phyloP scores from a whole-genome alignment of 108 stramenopile genomes.

The Pseudonitzschia pungens region DNA sequence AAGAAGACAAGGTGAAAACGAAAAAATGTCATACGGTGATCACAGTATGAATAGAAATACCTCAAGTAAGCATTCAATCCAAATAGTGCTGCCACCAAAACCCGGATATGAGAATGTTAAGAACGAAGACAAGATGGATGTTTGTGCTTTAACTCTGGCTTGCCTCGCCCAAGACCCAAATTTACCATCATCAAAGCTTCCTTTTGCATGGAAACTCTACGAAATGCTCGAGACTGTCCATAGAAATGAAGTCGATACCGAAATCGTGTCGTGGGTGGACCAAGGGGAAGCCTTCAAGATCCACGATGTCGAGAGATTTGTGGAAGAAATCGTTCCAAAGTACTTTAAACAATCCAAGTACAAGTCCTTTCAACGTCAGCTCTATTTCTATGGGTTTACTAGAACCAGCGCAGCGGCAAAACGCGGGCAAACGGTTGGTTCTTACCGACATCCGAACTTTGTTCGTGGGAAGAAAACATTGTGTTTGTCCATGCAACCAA shows the following conservation, averaged over 20 bases:
- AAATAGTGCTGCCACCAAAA: not conserved
- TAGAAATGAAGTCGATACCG: conserved; percentile 26
- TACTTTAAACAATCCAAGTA: conserved; percentile 90
- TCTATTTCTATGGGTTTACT: conserved; percentile 81
- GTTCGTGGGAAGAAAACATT: conserved; percentile 39
- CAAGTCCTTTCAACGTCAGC: conserved; percentile 86
- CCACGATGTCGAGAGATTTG: conserved; percentile 59
- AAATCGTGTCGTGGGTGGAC: conserved; percentile 65
- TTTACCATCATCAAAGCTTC: conserved; percentile 29
- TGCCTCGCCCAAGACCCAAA: conserved; percentile 22
- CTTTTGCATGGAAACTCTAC: conserved; percentile 40
- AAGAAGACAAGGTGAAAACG: not conserved
- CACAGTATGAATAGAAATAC: not conserved
- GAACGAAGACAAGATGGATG: conserved; percentile 3
- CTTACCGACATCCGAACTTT: conserved; percentile 65
- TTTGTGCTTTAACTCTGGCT: conserved; percentile 1
- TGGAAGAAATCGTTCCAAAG: conserved; percentile 66
- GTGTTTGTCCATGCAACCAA: conserved; percentile 36
- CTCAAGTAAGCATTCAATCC: not conserved
- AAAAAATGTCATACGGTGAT: not conserved
- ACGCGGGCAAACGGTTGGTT: conserved; percentile 34
- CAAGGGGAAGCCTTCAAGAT: conserved; percentile 65
- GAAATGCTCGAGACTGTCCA: conserved; percentile 38
- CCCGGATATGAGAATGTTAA: not conserved
- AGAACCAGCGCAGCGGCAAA: not conserved